These are phyloP conservation scores for Paramecium bursaria DNA, from an alignment of 73 alveolate genomes.

Conservation along the genomic window DNA sequence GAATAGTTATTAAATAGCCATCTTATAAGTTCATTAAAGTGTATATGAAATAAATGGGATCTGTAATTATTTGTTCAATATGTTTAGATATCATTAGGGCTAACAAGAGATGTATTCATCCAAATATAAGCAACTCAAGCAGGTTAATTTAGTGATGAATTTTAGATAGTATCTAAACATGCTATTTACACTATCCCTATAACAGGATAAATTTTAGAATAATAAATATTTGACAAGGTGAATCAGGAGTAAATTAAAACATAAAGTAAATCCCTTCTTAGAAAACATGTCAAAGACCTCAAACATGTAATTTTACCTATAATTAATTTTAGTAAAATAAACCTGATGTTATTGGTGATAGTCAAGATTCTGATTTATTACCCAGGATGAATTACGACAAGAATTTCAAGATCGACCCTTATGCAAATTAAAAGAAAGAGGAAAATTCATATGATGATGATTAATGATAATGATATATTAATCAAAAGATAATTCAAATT, in stretches of 20 bases:
- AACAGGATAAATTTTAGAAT: slow-evolving; percentile 72
- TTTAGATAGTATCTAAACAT: slow-evolving; percentile 80
- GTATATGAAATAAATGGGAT: slow-evolving; percentile 72
- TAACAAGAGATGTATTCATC: slow-evolving; percentile 74
- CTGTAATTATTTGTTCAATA: slow-evolving; percentile 13
- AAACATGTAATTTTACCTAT: neutral
- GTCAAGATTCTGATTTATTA: slow-evolving; percentile 66
- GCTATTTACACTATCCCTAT: slow-evolving; percentile 84
- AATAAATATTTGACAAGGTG: slow-evolving; percentile 46
- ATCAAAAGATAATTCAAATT: neutral
- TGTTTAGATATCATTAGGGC: slow-evolving; percentile 78
- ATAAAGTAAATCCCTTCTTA: slow-evolving; percentile 60
- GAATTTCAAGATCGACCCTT: slow-evolving; percentile 38
- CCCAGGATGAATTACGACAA: slow-evolving; percentile 64
- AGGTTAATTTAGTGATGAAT: slow-evolving; percentile 74
- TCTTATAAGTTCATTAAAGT: slow-evolving; percentile 72
- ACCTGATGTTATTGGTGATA: slow-evolving; percentile 56
- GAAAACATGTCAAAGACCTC: slow-evolving; percentile 50
- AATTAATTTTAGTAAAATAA: neutral
- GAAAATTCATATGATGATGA: slow-evolving; percentile 56
- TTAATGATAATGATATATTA: too few relatives aligned
- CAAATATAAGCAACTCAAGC: slow-evolving; percentile 64
- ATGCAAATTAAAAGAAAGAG: slow-evolving; percentile 28
- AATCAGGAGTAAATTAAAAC: slow-evolving; percentile 58
- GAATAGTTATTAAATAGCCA: slow-evolving; percentile 76